These are phyloP conservation scores for Kodamaea laetipori DNA, from an alignment of 805 yeast genomes.

Conservation along the genomic window DNA sequence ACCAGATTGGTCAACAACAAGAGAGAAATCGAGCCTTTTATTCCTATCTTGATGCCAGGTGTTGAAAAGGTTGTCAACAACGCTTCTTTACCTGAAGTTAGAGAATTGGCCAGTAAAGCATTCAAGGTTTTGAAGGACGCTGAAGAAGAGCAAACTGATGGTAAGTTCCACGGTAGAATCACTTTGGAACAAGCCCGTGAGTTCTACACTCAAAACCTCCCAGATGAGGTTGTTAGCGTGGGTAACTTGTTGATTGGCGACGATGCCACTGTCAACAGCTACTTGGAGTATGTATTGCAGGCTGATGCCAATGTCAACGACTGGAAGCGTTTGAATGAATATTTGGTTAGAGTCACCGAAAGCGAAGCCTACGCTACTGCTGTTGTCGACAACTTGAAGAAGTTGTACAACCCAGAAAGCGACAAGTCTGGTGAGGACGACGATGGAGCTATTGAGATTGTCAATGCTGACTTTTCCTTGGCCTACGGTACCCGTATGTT, in stretches of 20 bases:
- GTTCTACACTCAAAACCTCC: slow-evolving; percentile 34
- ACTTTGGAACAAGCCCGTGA: slow-evolving; percentile 53
- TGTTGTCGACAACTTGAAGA: slow-evolving; percentile 51
- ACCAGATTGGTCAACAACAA: slow-evolving; percentile 94
- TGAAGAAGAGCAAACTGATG: slow-evolving; percentile 64
- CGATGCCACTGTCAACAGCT: slow-evolving; percentile 46
- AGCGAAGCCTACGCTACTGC: slow-evolving; percentile 43
- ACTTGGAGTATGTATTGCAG: slow-evolving; percentile 46
- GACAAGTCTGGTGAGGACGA: slow-evolving; percentile 55
- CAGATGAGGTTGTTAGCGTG: slow-evolving; percentile 17
- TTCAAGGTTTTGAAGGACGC: slow-evolving; percentile 80
- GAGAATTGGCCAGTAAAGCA: slow-evolving; percentile 90
- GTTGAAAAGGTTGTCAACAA: slow-evolving; percentile 82
- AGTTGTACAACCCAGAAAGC: slow-evolving; percentile 49
- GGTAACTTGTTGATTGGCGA: slow-evolving; percentile 21
- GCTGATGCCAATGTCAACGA: slow-evolving; percentile 48
- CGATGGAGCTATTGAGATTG: slow-evolving; percentile 87
- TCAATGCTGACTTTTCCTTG: slow-evolving; percentile 89
- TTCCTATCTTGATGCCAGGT: slow-evolving; percentile 90
- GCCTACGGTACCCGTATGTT: slow-evolving; percentile 99
- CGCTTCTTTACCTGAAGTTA: slow-evolving; percentile 94
- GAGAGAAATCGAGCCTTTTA: slow-evolving; percentile 83
- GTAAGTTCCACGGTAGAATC: slow-evolving; percentile 77
- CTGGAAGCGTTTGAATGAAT: slow-evolving; percentile 54
- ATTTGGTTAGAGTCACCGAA: slow-evolving; percentile 39